Evolutionary conservation across 2,329 filamentous ascomycete species (phyloP).

Genomic region (Aspergillus uvarum): DNA sequence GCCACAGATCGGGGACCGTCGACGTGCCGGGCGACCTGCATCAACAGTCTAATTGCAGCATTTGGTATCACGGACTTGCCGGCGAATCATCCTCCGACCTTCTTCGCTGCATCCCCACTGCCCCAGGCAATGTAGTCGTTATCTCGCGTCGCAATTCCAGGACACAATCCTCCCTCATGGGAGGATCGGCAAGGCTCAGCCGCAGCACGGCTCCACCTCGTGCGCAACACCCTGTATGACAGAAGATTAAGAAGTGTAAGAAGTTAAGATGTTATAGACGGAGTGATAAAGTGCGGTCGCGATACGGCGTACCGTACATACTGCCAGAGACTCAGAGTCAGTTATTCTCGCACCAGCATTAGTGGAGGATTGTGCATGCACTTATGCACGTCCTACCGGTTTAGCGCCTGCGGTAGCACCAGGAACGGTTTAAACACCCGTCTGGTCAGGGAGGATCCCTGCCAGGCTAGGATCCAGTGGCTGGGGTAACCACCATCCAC

Average conservation of each 20-base stretch:
- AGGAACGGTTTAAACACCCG: conserved; percentile 8
- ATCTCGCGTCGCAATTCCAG: not conserved
- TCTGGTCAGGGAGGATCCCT: not conserved
- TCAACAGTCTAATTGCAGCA: not conserved
- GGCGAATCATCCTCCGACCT: not conserved
- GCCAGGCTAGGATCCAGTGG: not conserved
- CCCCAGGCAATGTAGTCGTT: not conserved
- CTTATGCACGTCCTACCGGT: conserved; percentile 4
- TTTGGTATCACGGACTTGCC: not conserved
- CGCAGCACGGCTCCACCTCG: conserved; percentile 9
- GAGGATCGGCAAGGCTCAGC: conserved; percentile 17
- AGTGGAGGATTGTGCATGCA: not conserved
- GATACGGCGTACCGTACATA: not conserved
- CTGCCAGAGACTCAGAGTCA: not conserved
- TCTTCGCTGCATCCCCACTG: not conserved
- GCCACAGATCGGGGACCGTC: not conserved
- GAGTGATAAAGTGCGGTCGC: not conserved
- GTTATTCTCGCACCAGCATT: not conserved
- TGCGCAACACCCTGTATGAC: not conserved
- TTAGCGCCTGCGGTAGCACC: conserved; percentile 4
- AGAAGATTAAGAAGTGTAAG: not conserved
- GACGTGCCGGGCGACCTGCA: not conserved
- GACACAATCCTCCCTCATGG: not conserved
- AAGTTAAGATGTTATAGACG: not conserved
- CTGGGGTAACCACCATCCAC: not conserved